Conservation (phyloP, 805 yeast genomes). For the Trichomonascus vanleenenianus region DNA sequence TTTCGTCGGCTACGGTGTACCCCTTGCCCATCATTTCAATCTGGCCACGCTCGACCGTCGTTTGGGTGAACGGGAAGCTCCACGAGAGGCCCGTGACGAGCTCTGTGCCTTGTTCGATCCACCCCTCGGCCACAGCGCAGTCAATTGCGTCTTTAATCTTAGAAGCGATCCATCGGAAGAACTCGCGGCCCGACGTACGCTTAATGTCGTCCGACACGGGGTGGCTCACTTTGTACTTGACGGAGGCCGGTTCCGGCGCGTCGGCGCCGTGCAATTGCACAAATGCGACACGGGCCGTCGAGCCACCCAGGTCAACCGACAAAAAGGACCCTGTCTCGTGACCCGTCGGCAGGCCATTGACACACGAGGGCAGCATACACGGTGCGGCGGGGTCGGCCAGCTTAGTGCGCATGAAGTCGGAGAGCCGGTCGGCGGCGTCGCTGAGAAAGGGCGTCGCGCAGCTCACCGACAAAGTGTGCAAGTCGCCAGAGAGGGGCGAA, state of each 20-base stretch:
- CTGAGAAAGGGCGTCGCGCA: conserved; percentile 6
- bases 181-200: conserved; percentile 23
- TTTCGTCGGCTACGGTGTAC: conserved; percentile 61
- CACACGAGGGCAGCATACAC: conserved; percentile 74
- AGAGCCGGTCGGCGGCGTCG: conserved; percentile 10
- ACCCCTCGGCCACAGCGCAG: conserved; percentile 8
- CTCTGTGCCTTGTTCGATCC: conserved; percentile 2
- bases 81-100: conserved; percentile 27
- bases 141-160: conserved; percentile 16
- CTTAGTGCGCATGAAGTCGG: conserved; percentile 5
- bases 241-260: conserved; percentile 19
- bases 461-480: background rate
- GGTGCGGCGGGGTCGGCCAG: conserved; percentile 8
- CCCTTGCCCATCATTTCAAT: conserved; percentile 49
- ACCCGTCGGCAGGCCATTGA: conserved; percentile 71
- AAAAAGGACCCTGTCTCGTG: conserved; percentile 63
- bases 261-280: conserved; percentile 49
- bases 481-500: background rate
- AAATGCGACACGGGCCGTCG: conserved; percentile 85
- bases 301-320: conserved; percentile 90
- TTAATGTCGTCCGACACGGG: conserved; percentile 20
- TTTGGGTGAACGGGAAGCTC: conserved; percentile 28
- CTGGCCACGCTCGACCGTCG: conserved; percentile 17
- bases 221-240: conserved; percentile 15
- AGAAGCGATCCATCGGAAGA: conserved; percentile 27